Evolutionary conservation across 2,329 filamentous ascomycete species (phyloP).

Genomic region (Harringtonia aguacate): DNA sequence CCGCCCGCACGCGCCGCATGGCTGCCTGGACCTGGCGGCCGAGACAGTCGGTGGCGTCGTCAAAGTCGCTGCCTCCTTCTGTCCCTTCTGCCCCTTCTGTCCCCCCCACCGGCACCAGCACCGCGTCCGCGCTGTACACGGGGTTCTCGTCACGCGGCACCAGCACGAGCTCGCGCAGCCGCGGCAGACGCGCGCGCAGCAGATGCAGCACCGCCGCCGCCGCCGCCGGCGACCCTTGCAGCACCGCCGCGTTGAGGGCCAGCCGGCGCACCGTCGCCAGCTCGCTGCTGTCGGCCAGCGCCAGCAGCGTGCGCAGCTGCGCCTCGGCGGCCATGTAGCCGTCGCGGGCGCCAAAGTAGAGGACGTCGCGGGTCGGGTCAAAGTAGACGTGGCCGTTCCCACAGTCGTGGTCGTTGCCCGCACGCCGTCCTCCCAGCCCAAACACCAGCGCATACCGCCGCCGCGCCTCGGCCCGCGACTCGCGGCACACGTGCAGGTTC

Average conservation of each 20-base stretch:
- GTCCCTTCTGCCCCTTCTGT: too few relatives aligned
- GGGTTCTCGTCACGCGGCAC: constrained; percentile 29
- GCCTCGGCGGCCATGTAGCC: constrained; percentile 34
- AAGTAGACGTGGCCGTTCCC: constrained; percentile 32
- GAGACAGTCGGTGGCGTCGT: constrained; percentile 22
- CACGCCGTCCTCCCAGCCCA: constrained; percentile 28
- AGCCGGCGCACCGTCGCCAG: constrained; percentile 28
- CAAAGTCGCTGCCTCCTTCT: background rate
- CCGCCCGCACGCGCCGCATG: constrained; percentile 1
- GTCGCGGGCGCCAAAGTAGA: constrained; percentile 34
- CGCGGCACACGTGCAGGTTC: constrained; percentile 34
- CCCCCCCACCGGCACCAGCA: constrained; percentile 13
- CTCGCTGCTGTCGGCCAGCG: constrained; percentile 28
- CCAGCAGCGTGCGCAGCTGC: constrained; percentile 32
- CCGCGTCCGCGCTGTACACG: constrained; percentile 17
- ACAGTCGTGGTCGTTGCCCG: too few relatives aligned
- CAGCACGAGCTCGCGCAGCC: constrained; percentile 31
- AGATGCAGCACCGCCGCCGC: constrained; percentile 20
- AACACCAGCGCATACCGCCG: constrained; percentile 29
- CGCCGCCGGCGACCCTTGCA: constrained; percentile 10
- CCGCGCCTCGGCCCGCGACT: constrained; percentile 33
- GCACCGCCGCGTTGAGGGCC: constrained; percentile 34
- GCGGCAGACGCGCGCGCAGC: constrained; percentile 26
- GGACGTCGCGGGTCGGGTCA: constrained; percentile 28
- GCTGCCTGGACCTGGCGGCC: constrained; percentile 18